Percentiles rank a stretch among this genome's conserved stretches.
phyloP scores from a whole-genome alignment of 208 protist species.

The Trypanosoma melophagium region DNA sequence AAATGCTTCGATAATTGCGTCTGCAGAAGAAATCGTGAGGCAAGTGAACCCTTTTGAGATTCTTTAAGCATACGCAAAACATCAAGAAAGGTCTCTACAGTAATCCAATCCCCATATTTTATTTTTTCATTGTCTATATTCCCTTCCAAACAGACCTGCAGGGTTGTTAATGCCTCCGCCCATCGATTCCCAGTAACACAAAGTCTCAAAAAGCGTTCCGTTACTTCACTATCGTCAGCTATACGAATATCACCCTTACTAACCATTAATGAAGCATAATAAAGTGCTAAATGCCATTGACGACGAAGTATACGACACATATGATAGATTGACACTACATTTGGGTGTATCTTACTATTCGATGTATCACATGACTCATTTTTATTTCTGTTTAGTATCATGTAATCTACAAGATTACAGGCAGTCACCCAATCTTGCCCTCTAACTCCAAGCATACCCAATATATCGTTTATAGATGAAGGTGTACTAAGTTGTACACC shows the following conservation, averaged over 20 bases:
- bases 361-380: neutral
- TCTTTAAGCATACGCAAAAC: conserved; percentile 22
- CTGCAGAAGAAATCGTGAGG: conserved; percentile 17
- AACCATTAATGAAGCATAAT: conserved; percentile 39
- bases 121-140: neutral
- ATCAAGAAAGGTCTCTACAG: conserved; percentile 14
- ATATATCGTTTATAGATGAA: conserved; percentile 56
- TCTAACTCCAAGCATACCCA: conserved; percentile 43
- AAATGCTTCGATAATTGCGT: conserved; percentile 25
- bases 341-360: conserved; percentile 29
- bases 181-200: conserved; percentile 56
- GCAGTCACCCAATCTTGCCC: conserved; percentile 42
- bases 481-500: conserved; percentile 38
- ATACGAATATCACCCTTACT: conserved; percentile 28
- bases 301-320: conserved; percentile 37
- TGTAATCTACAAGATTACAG: conserved; percentile 45
- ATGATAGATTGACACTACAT: conserved; percentile 66
- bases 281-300: conserved; percentile 29
- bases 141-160: conserved; percentile 19
- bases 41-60: conserved; percentile 17
- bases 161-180: conserved; percentile 42
- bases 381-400: conserved; percentile 4
- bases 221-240: conserved; percentile 27
- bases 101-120: neutral
- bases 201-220: conserved; percentile 23